Conservation (phyloP, 2,329 filamentous ascomycete species). For the Diaporthe eres region DNA sequence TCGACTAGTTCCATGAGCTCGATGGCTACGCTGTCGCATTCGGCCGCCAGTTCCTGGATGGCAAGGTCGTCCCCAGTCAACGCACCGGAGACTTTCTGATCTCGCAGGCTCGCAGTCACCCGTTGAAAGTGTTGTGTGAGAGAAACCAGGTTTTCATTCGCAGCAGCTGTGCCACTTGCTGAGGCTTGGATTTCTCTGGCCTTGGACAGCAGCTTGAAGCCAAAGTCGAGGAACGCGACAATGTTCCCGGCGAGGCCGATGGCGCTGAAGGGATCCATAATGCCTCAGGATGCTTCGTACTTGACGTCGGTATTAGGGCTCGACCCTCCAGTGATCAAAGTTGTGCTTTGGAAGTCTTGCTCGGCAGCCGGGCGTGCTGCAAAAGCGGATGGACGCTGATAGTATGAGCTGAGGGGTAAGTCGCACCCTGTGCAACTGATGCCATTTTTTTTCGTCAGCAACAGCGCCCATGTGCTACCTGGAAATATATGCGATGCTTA, state of each 20-base stretch:
- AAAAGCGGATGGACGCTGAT: neutral
- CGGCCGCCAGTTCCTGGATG: neutral
- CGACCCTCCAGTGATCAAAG: neutral
- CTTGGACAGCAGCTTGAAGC: slow-evolving; percentile 5
- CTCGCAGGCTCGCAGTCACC: neutral
- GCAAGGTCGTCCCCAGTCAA: neutral
- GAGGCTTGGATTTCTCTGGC: slow-evolving; percentile 6
- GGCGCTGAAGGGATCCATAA: neutral
- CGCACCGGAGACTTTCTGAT: neutral
- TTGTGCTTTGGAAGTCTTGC: neutral
- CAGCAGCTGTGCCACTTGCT: neutral
- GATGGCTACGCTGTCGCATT: neutral
- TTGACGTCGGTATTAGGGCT: neutral
- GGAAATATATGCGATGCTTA: neutral
- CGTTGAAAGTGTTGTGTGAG: neutral
- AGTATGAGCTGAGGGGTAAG: neutral
- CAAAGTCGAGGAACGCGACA: neutral
- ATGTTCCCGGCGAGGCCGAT: neutral
- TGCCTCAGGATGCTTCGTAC: neutral
- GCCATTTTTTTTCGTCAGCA: neutral
- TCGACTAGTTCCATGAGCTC: neutral
- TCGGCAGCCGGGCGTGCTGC: neutral
- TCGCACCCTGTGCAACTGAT: neutral
- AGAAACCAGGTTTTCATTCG: neutral
- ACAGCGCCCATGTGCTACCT: neutral